Conservation (phyloP, 2,329 filamentous ascomycete genomes). For the Coniella vitis region DNA sequence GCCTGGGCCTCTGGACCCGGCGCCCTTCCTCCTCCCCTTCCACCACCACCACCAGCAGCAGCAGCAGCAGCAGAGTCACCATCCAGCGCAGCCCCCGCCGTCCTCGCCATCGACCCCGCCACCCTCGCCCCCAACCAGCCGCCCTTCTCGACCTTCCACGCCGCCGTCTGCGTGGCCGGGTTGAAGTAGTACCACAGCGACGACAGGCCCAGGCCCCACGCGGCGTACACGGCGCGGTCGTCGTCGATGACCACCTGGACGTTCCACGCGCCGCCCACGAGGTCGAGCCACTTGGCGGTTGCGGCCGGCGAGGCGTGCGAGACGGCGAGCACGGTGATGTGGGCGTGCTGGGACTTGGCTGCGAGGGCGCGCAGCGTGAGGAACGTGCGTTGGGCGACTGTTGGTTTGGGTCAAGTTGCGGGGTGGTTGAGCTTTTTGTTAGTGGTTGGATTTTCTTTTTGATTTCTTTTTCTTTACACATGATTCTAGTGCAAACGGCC, state of each 20-base stretch:
- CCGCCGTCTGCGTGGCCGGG: slow-evolving; percentile 44
- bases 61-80: slow-evolving; percentile 27
- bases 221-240: slow-evolving; percentile 49
- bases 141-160: slow-evolving; percentile 41
- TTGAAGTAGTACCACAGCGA: slow-evolving; percentile 47
- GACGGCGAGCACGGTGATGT: slow-evolving; percentile 49
- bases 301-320: slow-evolving; percentile 52
- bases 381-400: slow-evolving; percentile 52
- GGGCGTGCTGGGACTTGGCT: slow-evolving; percentile 31
- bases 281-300: slow-evolving; percentile 50
- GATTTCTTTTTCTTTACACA: background rate
- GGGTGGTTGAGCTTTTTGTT: no score
- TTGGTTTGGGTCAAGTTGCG: no score
- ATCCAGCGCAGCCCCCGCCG: slow-evolving; percentile 12
- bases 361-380: slow-evolving; percentile 48
- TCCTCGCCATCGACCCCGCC: slow-evolving; percentile 36
- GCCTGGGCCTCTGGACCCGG: no score
- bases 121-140: slow-evolving; percentile 48
- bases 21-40: no score
- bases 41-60: slow-evolving; percentile 34
- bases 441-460: slow-evolving; percentile 1
- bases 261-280: slow-evolving; percentile 51
- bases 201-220: slow-evolving; percentile 50
- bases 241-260: slow-evolving; percentile 51
- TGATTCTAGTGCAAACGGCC: no score